These are phyloP conservation scores for Pisolithus thermaeus DNA, from an alignment of 1,284 basidiomycete genomes.

Conservation along the genomic window DNA sequence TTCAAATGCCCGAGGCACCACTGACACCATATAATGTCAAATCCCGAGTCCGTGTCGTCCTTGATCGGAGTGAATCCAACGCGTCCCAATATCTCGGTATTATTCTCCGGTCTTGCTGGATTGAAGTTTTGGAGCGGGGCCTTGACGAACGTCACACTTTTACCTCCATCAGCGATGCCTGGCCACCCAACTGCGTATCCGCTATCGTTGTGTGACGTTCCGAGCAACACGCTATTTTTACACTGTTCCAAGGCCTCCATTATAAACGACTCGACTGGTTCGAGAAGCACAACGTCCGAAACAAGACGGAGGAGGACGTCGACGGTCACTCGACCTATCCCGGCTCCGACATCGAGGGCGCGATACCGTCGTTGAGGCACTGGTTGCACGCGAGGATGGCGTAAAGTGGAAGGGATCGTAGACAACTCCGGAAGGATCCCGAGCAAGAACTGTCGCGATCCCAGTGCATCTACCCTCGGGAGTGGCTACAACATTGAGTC, in stretches of 20 bases:
- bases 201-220: constrained; percentile 15
- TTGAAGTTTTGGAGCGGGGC: constrained; percentile 77
- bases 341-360: constrained; percentile 86
- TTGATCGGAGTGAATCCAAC: constrained; percentile 48
- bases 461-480: constrained; percentile 82
- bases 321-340: constrained; percentile 85
- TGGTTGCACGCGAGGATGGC: constrained; percentile 17
- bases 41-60: constrained; percentile 46
- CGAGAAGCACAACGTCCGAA: constrained; percentile 80
- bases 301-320: constrained; percentile 83
- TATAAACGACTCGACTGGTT: constrained; percentile 79
- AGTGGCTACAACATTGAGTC: constrained; percentile 51
- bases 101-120: constrained; percentile 43
- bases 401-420: constrained; percentile 61
- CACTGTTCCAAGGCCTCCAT: constrained; percentile 58
- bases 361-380: constrained; percentile 40
- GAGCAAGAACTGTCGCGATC: constrained; percentile 82
- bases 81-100: constrained; percentile 45
- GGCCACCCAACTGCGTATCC: constrained; percentile 46
- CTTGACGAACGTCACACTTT: constrained; percentile 78
- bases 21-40: constrained; percentile 89
- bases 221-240: constrained; percentile 30
- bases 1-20: constrained; percentile 92
- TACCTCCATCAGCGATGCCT: constrained; percentile 56
- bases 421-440: constrained; percentile 74